phyloP scores from a whole-genome alignment of 1,284 basidiomycete species.

The Peniophora sp. region DNA sequence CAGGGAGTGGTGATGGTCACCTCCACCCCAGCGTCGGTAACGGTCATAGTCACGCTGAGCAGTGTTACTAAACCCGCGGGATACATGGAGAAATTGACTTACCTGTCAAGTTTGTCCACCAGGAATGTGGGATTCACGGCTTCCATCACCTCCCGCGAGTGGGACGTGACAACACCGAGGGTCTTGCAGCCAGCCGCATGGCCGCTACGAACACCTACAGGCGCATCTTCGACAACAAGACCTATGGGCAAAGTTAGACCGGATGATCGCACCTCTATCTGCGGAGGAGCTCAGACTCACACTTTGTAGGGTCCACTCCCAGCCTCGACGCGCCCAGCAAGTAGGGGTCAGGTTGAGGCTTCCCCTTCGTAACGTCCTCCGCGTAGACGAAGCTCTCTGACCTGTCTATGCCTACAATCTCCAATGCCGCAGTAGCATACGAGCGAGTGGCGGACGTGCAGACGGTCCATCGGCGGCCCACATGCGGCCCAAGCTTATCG shows the following conservation, averaged over 20 bases:
- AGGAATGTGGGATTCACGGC: too few species aligned
- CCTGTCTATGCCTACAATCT: slow-evolving; percentile 40
- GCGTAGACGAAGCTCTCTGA: slow-evolving; percentile 70
- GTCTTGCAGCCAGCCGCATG: slow-evolving; percentile 18
- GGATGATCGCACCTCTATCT: slow-evolving; percentile 4
- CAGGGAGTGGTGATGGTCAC: too few species aligned
- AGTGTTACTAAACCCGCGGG: too few species aligned
- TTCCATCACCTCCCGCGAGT: too few species aligned
- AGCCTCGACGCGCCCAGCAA: slow-evolving; percentile 61
- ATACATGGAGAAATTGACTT: too few species aligned
- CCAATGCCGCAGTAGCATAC: slow-evolving; percentile 51
- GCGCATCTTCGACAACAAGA: slow-evolving; percentile 84
- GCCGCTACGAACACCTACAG: slow-evolving; percentile 32
- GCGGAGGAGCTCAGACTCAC: slow-evolving; percentile 25
- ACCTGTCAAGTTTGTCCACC: too few species aligned
- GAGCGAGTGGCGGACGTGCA: slow-evolving; percentile 59
- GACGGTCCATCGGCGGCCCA: slow-evolving; percentile 42
- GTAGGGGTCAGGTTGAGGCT: slow-evolving; percentile 88
- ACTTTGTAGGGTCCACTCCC: slow-evolving; percentile 51
- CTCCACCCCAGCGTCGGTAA: too few species aligned
- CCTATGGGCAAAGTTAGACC: slow-evolving; percentile 28
- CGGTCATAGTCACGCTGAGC: too few species aligned
- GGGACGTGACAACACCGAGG: too few species aligned
- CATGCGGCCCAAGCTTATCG: too few species aligned
- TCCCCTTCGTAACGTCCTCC: slow-evolving; percentile 73